Percentiles rank a stretch among this genome's conserved stretches.
phyloP scores from a whole-genome alignment of 768 basidiomycete species.

The Psilocybe tampanensis region DNA sequence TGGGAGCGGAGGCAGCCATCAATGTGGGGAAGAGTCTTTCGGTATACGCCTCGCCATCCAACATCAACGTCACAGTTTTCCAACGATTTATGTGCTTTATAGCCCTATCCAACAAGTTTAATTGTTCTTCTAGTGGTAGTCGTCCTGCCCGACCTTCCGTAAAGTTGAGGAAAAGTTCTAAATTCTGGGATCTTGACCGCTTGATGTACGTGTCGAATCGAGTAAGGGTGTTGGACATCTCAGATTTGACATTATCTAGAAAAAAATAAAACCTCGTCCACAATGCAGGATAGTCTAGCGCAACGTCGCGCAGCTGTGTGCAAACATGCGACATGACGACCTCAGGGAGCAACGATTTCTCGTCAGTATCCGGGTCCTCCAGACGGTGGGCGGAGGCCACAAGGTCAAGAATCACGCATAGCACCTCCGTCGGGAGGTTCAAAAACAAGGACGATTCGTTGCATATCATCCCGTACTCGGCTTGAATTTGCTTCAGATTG shows the following conservation, averaged over 20 bases:
- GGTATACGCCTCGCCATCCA: conserved; percentile 1
- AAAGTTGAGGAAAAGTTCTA: conserved; percentile 23
- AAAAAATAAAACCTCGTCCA: conserved; percentile 23
- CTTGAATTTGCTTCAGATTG: too few species aligned
- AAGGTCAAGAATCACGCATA: conserved; percentile 17
- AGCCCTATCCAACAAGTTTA: conserved; percentile 8
- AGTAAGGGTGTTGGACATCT: conserved; percentile 4
- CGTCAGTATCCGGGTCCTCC: background rate
- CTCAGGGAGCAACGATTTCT: conserved; percentile 6
- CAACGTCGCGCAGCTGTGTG: conserved; percentile 18
- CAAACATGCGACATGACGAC: conserved; percentile 26
- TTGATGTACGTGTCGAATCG: conserved; percentile 22
- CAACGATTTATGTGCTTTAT: conserved; percentile 18
- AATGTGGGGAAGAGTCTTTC: background rate
- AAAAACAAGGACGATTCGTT: conserved; percentile 14
- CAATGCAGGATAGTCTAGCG: conserved; percentile 16
- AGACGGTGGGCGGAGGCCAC: background rate
- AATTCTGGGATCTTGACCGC: conserved; percentile 14
- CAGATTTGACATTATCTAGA: background rate
- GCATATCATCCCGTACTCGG: conserved; percentile 6
- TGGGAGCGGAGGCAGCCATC: conserved; percentile 9
- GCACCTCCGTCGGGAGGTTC: conserved; percentile 21
- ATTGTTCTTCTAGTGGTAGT: background rate
- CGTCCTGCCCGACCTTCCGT: background rate
- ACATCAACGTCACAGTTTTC: conserved; percentile 12